A percentile compares a stretch with the other conserved stretches of the same genome.
Conservation (phyloP, 768 basidiomycete genomes). For the Agaricus blazei region DNA sequence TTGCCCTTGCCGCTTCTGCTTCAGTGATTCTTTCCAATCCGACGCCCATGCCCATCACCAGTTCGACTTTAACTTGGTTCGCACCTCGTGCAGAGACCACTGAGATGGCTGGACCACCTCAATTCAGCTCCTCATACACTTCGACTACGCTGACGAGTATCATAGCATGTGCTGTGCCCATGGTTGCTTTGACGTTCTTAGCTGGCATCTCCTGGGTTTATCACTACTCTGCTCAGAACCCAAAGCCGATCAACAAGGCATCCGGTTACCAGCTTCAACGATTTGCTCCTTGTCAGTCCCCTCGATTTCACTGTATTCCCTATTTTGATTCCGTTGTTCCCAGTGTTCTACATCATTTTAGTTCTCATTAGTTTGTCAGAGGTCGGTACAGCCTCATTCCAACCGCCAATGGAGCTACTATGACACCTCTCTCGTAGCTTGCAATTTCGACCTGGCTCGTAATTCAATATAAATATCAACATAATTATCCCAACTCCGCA, state of each 20-base stretch:
- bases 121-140: conserved; percentile 20
- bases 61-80: not conserved
- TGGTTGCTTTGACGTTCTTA: conserved; percentile 42
- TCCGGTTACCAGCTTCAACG: conserved; percentile 41
- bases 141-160: conserved; percentile 31
- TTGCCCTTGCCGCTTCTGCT: not conserved
- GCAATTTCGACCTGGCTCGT: conserved; percentile 56
- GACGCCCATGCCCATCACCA: not conserved
- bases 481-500: conserved; percentile 44
- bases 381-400: conserved; percentile 22
- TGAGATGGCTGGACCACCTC: not conserved
- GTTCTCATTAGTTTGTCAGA: conserved; percentile 43
- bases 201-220: conserved; percentile 46
- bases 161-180: conserved; percentile 28
- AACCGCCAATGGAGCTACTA: not conserved
- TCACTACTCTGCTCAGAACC: conserved; percentile 38
- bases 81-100: not conserved
- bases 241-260: conserved; percentile 44
- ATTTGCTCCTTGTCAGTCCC: conserved; percentile 46
- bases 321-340: conserved; percentile 14
- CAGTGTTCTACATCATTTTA: conserved; percentile 49
- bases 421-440: conserved; percentile 26
- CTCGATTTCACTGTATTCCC: not conserved
- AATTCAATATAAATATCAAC: conserved; percentile 47
- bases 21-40: not conserved